These are phyloP conservation scores for Microbotryum violaceum DNA, from an alignment of 1,284 basidiomycete genomes.

Conservation along the genomic window DNA sequence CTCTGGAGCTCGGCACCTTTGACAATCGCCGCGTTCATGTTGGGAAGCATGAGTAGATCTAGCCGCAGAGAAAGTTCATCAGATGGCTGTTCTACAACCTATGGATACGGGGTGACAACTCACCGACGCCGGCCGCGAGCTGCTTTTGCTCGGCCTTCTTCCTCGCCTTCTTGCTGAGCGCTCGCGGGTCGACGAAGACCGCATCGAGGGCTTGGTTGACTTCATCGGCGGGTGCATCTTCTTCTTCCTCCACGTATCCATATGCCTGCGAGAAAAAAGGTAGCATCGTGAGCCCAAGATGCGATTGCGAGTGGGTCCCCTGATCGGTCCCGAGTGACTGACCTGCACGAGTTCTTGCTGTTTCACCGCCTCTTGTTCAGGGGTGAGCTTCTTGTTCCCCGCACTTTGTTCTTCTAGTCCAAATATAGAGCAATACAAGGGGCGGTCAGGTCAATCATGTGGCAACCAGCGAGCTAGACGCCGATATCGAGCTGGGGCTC, in stretches of 20 bases:
- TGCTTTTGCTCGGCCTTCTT: constrained; percentile 23
- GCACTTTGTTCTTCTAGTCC: not conserved
- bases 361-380: constrained; percentile 20
- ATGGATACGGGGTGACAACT: not conserved
- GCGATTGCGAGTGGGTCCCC: not conserved
- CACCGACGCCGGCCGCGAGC: constrained; percentile 22
- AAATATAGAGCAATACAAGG: not conserved
- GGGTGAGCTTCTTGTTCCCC: constrained; percentile 9
- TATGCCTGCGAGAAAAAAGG: constrained; percentile 11
- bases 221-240: constrained; percentile 5
- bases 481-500: not conserved
- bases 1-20: constrained; percentile 10
- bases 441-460: too few species aligned
- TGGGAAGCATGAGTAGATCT: constrained; percentile 27
- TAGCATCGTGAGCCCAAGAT: not conserved
- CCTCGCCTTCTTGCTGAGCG: constrained; percentile 23
- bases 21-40: constrained; percentile 25
- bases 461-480: too few species aligned
- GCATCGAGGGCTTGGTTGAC: constrained; percentile 6
- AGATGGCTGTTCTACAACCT: too few species aligned
- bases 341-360: constrained; percentile 21
- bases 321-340: not conserved
- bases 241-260: constrained; percentile 23
- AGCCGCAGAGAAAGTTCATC: not conserved
- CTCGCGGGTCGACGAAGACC: constrained; percentile 11